Base-by-base conservation (phyloP, 257 asterid genomes). In the Striga asiatica region DNA sequence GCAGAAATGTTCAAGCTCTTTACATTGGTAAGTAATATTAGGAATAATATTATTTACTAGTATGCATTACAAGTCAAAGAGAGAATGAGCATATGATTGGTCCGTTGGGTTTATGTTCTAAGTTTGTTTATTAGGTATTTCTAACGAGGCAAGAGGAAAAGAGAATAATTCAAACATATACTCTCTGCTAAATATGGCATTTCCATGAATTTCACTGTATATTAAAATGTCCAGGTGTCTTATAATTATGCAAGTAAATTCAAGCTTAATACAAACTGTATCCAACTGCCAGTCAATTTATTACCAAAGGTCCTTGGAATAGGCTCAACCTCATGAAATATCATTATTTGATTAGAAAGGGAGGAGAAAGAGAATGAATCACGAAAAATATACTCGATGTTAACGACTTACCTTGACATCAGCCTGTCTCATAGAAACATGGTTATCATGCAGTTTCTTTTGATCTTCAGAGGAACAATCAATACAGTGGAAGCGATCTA, bases 401-500 rank as follows among this genome's bases (percentile, higher is more conserved):
- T 14, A 49, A 8, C 34, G 43, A 28, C 50, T 43, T 76, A 88
- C 97, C 94, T 88, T 80, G 12, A 47, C 51, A 72, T 84, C 91
- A 51, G 85, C 53, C 32, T 61, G 79, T 66, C 83, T 68, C n/a
- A 81, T 70, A 61, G 84, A 56, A 62, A 74, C 85, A 68, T 68
- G 88, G 65, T 85, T 60, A 64, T 60, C 71, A 21, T 65, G 71
- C 54, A 78, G 71, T 56, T 74, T 84, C 65, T 79, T 85, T 67
- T 64, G 82, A 72, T 79, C 81, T 66, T 79, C 93, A 12, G 94
- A 68, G 46, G 88, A 74, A 32, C 97, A 88, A 64, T 64, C 67
- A 64, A 69, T 79, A 62, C 97, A 84, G 66, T 74, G 74, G 78
- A 88, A 88, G 79, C 80, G 85, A 37, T 84, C 88, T 4, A 84